Conservation (phyloP, 306 rosid genomes). For the apple (Malus domestica) region ASM211411v1 NC_041798.1:28854501-28855000, state of each 20-base stretch:
- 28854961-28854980: no score
- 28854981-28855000: no score
- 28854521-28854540: not conserved
- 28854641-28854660: not conserved
- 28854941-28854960: no score
- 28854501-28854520: not conserved
- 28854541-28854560: not conserved
- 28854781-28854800: slow-evolving; percentile 27
- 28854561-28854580: not conserved
- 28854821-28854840: slow-evolving; percentile 29
- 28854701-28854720: not conserved
- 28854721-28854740: not conserved
- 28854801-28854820: slow-evolving; percentile 44
- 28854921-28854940: no score
- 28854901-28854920: slow-evolving; percentile 16
- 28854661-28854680: not conserved
- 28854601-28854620: not conserved
- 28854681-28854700: no score
- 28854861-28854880: slow-evolving; percentile 47
- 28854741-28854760: not conserved
- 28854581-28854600: not conserved
- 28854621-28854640: not conserved
- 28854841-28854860: slow-evolving; percentile 43
- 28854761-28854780: not conserved
- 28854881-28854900: not conserved